Percentiles rank a stretch among this genome's conserved stretches.
These are phyloP conservation scores for Erysimum cheiri DNA, from an alignment of 441 rosid genomes.

Conservation along the genomic window DNA sequence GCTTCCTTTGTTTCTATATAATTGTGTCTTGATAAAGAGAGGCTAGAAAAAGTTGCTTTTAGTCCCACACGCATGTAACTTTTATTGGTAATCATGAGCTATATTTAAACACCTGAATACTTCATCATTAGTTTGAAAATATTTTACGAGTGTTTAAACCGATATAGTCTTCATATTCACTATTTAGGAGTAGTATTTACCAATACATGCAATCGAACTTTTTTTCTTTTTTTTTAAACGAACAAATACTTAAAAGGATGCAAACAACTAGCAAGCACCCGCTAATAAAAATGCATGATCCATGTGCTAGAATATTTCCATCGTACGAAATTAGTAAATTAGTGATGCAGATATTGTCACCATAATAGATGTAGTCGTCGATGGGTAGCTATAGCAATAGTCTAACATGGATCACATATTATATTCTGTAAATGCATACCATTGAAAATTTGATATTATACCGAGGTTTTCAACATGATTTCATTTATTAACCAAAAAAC, in stretches of 20 bases:
- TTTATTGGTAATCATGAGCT: conserved; percentile 18
- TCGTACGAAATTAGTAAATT: conserved; percentile 4
- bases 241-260: too few relatives aligned
- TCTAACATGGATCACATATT: background rate
- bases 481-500: background rate
- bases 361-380: background rate
- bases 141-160: background rate
- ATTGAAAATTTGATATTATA: background rate
- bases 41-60: conserved; percentile 21
- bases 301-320: background rate
- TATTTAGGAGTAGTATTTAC: too few relatives aligned
- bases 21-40: conserved; percentile 38
- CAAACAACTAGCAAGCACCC: background rate
- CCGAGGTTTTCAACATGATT: background rate
- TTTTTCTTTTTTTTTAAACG: too few relatives aligned
- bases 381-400: background rate
- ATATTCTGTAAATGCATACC: background rate
- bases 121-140: conserved; percentile 2
- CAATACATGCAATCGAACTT: background rate
- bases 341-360: conserved; percentile 1
- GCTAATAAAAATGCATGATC: background rate
- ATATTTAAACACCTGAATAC: background rate
- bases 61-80: conserved; percentile 34
- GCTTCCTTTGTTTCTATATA: conserved; percentile 32
- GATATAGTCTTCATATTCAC: background rate